Conservation (phyloP, 176 grass and related monocot species). For the Tuctoria greenei region DNA sequence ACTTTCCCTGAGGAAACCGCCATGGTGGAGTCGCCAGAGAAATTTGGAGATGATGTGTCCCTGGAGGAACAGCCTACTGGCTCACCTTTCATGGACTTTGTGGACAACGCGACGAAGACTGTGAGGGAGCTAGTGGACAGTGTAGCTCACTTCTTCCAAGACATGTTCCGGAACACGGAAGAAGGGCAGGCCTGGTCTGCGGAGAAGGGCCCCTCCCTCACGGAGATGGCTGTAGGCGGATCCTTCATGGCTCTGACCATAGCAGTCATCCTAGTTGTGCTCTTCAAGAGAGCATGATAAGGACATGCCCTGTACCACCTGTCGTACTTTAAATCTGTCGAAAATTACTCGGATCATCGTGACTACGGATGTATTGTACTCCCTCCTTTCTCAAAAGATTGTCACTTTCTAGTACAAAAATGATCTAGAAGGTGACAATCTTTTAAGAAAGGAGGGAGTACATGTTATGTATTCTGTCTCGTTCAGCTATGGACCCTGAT, state of each 20-base stretch:
- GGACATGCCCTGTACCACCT: neutral
- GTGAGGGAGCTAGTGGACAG: conserved; percentile 48
- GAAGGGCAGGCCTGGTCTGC: conserved; percentile 27
- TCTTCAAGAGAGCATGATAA: conserved; percentile 67
- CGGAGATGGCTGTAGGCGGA: conserved; percentile 34
- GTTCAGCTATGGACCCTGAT: neutral
- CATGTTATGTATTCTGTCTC: neutral
- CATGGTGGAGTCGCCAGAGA: conserved; percentile 16
- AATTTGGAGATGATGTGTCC: conserved; percentile 27
- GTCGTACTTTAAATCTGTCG: conserved; percentile 39
- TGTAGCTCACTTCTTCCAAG: conserved; percentile 62
- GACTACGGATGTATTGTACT: conserved; percentile 10
- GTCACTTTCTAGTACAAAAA: no score
- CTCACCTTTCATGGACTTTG: conserved; percentile 48
- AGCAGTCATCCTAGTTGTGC: conserved; percentile 58
- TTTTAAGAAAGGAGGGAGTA: no score
- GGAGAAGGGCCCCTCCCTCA: conserved; percentile 13
- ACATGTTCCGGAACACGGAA: conserved; percentile 41
- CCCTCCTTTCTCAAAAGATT: no score
- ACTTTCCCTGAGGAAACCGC: conserved; percentile 35
- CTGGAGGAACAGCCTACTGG: neutral
- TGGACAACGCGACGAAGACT: conserved; percentile 54
- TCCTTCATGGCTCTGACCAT: conserved; percentile 57
- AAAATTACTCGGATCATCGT: conserved; percentile 24
- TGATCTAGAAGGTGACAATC: no score